Evolutionary conservation across 805 yeast genomes (phyloP).

Genomic region (Komagataella phaffii): DNA sequence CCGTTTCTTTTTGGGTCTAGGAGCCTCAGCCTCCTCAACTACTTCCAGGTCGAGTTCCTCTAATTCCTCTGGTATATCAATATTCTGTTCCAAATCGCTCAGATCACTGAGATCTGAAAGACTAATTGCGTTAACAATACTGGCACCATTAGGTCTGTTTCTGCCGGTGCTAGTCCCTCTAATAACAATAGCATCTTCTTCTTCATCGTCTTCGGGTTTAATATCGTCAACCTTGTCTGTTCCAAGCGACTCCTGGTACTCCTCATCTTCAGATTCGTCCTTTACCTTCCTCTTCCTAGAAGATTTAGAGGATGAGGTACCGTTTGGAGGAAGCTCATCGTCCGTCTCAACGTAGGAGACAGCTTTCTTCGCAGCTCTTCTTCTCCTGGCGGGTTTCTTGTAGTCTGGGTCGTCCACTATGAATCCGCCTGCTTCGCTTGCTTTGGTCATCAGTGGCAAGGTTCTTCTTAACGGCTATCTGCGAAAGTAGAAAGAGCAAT

Average conservation of each 20-base stretch:
- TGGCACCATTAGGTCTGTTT: slow-evolving; percentile 3
- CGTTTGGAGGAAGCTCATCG: slow-evolving; percentile 8
- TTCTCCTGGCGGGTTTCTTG: slow-evolving; percentile 6
- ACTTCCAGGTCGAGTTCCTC: not conserved
- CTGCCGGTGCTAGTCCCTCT: slow-evolving; percentile 9
- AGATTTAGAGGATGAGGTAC: slow-evolving; percentile 12
- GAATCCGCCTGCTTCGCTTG: slow-evolving; percentile 22
- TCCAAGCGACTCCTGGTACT: slow-evolving; percentile 8
- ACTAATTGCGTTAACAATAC: slow-evolving; percentile 8
- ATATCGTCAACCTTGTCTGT: slow-evolving; percentile 11
- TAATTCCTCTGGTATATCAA: not conserved
- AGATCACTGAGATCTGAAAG: slow-evolving; percentile 5
- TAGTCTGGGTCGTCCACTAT: slow-evolving; percentile 22
- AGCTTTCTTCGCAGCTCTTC: slow-evolving; percentile 7
- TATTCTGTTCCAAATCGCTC: not conserved
- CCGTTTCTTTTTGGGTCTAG: slow-evolving; percentile 6
- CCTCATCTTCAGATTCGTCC: slow-evolving; percentile 21
- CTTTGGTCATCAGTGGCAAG: not conserved
- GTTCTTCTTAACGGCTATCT: not conserved
- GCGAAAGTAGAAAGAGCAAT: not conserved
- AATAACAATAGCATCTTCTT: slow-evolving; percentile 9
- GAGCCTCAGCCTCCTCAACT: slow-evolving; percentile 3
- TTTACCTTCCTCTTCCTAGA: slow-evolving; percentile 11
- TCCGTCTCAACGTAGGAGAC: slow-evolving; percentile 1
- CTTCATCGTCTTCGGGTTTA: slow-evolving; percentile 4